Base-by-base conservation (phyloP, 768 basidiomycete species). In the Pisolithus sp. region DNA sequence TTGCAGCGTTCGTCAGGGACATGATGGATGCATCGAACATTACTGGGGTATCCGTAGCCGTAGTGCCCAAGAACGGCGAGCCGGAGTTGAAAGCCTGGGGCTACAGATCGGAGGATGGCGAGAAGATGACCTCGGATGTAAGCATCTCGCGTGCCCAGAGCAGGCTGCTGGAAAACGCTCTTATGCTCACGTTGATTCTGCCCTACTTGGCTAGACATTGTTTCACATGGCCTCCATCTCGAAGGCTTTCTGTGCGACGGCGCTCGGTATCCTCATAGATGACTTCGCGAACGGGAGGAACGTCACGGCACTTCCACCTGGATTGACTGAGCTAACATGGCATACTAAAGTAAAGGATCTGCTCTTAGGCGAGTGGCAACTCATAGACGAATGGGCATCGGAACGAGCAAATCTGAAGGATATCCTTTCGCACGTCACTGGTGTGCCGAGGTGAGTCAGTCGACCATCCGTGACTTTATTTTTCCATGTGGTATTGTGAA, bases 261-360 rank as follows among this genome's bases (percentile, higher is more conserved):
- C 73, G 2, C 46, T 76, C 1, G 74, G 76, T 4, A 66, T 76
- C 12, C 63, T 76, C 21, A 70, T 75, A 44, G 69, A 73, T 24
- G 74, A 74, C 54, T 75, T 69, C 54, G 62, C 62, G 13, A 51
- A 61, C 12, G 66, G 72, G 3, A 60, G 57, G 21, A 74, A 73
- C 39, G 53, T 56, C 6, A 69, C 73, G 0, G 60, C 61, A 7
- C 63, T 76, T 2, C 74, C 74, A 0, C 18, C 50, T 0, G 56
- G 57, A 6, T 18, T 73, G 20, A 49, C 50, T 1, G 59, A 66
- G 46, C 50, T 76, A 12, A 63, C 56, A 4, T 76, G 73, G 73
- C 56, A 66, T 13, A 71, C 72, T 0, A 69, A 65, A 53, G 30
- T 76, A 40, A 53, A 43, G 23, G 70, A 73, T 38, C 13, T 76